Evolutionary conservation across 805 yeast genomes (phyloP).

Genomic region (Candida nemodendra): DNA sequence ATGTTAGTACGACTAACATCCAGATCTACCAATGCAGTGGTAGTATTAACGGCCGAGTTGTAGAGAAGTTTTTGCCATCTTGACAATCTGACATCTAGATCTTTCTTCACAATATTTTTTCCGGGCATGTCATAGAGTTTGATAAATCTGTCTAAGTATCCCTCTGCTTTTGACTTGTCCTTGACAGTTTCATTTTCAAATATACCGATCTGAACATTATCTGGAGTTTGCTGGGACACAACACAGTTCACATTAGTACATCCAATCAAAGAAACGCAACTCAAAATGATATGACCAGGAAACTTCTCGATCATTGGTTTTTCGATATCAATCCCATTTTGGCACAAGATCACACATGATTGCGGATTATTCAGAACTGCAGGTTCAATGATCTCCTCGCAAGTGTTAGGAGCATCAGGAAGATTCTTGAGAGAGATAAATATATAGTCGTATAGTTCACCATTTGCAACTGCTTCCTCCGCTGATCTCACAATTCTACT

Average conservation of each 20-base stretch:
- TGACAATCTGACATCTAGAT: conserved; percentile 32
- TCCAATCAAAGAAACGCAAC: conserved; percentile 38
- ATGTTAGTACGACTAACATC: conserved; percentile 35
- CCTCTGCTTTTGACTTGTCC: conserved; percentile 18
- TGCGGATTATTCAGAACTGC: conserved; percentile 30
- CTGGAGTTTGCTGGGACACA: conserved; percentile 33
- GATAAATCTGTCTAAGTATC: conserved; percentile 27
- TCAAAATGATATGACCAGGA: conserved; percentile 34
- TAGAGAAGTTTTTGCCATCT: conserved; percentile 46
- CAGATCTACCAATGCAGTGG: conserved; percentile 36
- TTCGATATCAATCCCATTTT: conserved; percentile 42
- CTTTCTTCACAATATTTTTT: conserved; percentile 25
- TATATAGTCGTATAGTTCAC: conserved; percentile 48
- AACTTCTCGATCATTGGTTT: conserved; percentile 32
- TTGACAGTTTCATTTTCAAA: conserved; percentile 31
- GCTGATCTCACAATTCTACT: conserved; percentile 37
- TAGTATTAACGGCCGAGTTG: conserved; percentile 43
- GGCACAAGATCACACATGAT: conserved; percentile 35
- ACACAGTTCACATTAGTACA: conserved; percentile 26
- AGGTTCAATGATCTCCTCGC: conserved; percentile 41
- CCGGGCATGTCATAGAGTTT: conserved; percentile 28
- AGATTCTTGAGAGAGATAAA: conserved; percentile 59
- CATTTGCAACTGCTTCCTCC: conserved; percentile 41
- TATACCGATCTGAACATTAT: conserved; percentile 32
- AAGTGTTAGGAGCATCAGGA: conserved; percentile 49